Conservation (phyloP, 2,329 filamentous ascomycete genomes). For the Arthrobotrys sphaeroides region DNA sequence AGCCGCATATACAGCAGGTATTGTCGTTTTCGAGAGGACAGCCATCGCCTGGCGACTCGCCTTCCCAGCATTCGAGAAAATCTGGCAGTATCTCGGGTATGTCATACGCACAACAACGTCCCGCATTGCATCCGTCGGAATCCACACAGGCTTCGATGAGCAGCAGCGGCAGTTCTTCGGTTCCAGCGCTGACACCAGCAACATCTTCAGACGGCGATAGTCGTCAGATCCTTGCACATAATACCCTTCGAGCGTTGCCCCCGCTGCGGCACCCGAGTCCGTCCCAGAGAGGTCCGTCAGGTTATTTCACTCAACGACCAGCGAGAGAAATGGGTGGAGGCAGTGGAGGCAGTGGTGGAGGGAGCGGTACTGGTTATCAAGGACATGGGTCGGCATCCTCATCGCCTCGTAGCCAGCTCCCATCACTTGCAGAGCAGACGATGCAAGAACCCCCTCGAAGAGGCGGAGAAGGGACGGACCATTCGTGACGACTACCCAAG, state of each 20-base stretch:
- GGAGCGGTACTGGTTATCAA: slow-evolving; percentile 27
- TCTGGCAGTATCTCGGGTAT: slow-evolving; percentile 50
- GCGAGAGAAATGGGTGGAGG: slow-evolving; percentile 30
- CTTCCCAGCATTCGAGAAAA: slow-evolving; percentile 44
- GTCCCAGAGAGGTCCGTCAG: slow-evolving; percentile 42
- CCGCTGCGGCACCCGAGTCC: slow-evolving; percentile 45
- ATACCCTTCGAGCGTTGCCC: slow-evolving; percentile 29
- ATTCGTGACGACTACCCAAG: slow-evolving; percentile 45
- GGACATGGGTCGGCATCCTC: slow-evolving; percentile 46
- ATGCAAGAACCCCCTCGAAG: slow-evolving; percentile 43
- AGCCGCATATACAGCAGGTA: slow-evolving; percentile 57
- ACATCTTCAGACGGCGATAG: slow-evolving; percentile 55
- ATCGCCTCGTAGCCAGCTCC: slow-evolving; percentile 41
- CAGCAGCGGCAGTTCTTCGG: slow-evolving; percentile 56
- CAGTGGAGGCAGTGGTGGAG: slow-evolving; percentile 1
- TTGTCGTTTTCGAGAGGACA: slow-evolving; percentile 57
- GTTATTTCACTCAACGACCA: slow-evolving; percentile 40
- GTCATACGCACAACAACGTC: slow-evolving; percentile 49
- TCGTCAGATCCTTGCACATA: slow-evolving; percentile 50
- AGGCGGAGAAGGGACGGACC: slow-evolving; percentile 34
- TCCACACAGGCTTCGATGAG: slow-evolving; percentile 55
- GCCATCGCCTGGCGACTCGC: slow-evolving; percentile 53
- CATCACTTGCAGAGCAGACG: slow-evolving; percentile 25
- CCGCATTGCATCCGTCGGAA: slow-evolving; percentile 43
- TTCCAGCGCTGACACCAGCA: slow-evolving; percentile 55